These are phyloP conservation scores for Botryobasidium botryosum DNA, from an alignment of 768 basidiomycete species.

Conservation along the genomic window DNA sequence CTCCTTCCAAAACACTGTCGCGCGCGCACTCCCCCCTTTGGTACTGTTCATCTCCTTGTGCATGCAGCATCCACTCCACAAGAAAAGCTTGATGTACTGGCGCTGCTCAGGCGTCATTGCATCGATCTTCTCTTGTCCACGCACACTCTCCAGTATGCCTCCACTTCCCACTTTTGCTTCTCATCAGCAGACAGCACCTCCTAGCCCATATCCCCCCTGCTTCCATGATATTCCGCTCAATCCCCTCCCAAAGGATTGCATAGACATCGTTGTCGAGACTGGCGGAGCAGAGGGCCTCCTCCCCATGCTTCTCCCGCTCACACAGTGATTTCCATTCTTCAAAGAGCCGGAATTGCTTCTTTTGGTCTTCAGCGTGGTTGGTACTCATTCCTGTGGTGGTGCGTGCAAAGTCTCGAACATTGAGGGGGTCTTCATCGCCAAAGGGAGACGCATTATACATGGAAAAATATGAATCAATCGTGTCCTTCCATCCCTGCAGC, in stretches of 20 bases:
- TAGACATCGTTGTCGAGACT: not conserved
- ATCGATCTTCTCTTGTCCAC: slow-evolving; percentile 11
- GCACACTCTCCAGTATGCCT: slow-evolving; percentile 13
- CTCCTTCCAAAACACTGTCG: slow-evolving; percentile 19
- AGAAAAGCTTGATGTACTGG: slow-evolving; percentile 18
- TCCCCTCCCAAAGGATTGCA: not conserved
- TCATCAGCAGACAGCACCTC: slow-evolving; percentile 5
- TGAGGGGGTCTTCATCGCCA: not conserved
- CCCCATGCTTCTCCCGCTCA: slow-evolving; percentile 2
- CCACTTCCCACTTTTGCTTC: slow-evolving; percentile 11
- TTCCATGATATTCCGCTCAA: not conserved
- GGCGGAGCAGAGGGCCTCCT: not conserved
- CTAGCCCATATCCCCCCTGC: not conserved
- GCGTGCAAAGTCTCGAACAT: slow-evolving; percentile 10
- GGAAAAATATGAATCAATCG: slow-evolving; percentile 9
- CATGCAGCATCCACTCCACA: slow-evolving; percentile 25
- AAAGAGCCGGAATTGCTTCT: slow-evolving; percentile 14
- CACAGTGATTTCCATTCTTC: slow-evolving; percentile 5
- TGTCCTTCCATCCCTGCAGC: too few relatives aligned
- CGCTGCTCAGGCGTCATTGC: slow-evolving; percentile 9
- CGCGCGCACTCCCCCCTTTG: slow-evolving; percentile 18
- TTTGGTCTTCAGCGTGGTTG: slow-evolving; percentile 21
- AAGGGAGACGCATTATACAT: not conserved
- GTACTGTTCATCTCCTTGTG: slow-evolving; percentile 25
- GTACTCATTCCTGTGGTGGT: slow-evolving; percentile 15